Percentiles rank a stretch among this genome's conserved stretches.
Conservation (phyloP, 1,139 yeast species). For the Taphrina communis region DNA sequence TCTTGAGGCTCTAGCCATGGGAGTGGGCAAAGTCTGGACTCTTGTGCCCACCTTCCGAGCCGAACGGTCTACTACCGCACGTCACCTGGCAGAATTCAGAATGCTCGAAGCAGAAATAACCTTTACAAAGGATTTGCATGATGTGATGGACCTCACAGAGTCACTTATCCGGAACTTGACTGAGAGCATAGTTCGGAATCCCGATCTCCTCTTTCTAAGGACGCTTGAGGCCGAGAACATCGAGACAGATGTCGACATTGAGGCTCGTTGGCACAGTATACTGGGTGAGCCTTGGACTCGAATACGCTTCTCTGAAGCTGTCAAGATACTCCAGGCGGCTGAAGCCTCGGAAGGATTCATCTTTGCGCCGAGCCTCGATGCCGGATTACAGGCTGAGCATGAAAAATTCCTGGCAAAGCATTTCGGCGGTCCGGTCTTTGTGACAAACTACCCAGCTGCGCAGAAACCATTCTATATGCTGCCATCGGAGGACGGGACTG, state of each 20-base stretch:
- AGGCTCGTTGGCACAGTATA: slow-evolving; percentile 51
- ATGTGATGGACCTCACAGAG: slow-evolving; percentile 72
- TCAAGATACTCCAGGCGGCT: slow-evolving; percentile 58
- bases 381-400: slow-evolving; percentile 77
- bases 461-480: slow-evolving; percentile 95
- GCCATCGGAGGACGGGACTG: slow-evolving; percentile 60
- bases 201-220: slow-evolving; percentile 5
- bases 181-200: slow-evolving; percentile 43
- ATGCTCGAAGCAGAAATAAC: slow-evolving; percentile 93
- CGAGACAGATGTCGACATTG: slow-evolving; percentile 30
- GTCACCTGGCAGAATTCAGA: slow-evolving; percentile 96
- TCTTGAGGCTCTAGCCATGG: slow-evolving; percentile 76
- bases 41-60: slow-evolving; percentile 93
- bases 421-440: slow-evolving; percentile 79
- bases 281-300: slow-evolving; percentile 64
- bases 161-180: slow-evolving; percentile 65
- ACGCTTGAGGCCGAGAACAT: slow-evolving; percentile 41
- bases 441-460: slow-evolving; percentile 80
- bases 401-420: slow-evolving; percentile 87
- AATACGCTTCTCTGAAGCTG: slow-evolving; percentile 77
- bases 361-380: slow-evolving; percentile 64
- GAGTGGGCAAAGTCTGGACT: slow-evolving; percentile 85
- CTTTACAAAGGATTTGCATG: slow-evolving; percentile 63
- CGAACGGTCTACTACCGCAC: slow-evolving; percentile 84
- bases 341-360: slow-evolving; percentile 50